phyloP scores from a whole-genome alignment of 139 green algal genomes.

The Deuterostichococcus epilithicus region DNA sequence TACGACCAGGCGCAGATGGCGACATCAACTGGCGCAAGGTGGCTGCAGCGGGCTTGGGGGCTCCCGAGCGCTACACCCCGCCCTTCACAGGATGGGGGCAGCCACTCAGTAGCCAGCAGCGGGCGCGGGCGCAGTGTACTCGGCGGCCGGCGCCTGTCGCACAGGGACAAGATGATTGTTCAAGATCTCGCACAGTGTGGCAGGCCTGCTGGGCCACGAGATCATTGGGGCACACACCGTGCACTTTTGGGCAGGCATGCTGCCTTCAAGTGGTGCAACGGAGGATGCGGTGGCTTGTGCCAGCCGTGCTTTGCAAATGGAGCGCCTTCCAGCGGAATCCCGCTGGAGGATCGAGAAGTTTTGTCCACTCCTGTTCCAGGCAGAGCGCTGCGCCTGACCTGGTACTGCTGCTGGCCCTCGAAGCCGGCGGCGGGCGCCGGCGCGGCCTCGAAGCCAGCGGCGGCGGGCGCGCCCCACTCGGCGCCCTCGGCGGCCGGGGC shows the following conservation, averaged over 20 bases:
- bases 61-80: too few species aligned
- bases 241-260: too few species aligned
- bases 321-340: neutral
- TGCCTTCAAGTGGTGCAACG: too few species aligned
- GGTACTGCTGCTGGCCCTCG: constrained; percentile 14
- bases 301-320: too few species aligned
- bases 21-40: too few species aligned
- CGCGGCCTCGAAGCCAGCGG: constrained; percentile 55
- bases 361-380: neutral
- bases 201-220: too few species aligned
- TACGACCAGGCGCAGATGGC: too few species aligned
- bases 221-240: too few species aligned
- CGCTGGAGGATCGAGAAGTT: neutral
- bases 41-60: too few species aligned
- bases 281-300: too few species aligned
- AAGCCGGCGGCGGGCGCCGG: constrained; percentile 30
- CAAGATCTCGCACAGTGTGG: too few species aligned
- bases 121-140: neutral
- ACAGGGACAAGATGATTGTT: neutral
- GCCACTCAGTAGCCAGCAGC: neutral
- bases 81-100: neutral
- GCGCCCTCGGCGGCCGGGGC: constrained; percentile 22
- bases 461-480: constrained; percentile 21
- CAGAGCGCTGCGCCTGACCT: neutral
- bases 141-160: neutral